Evolutionary conservation across 495 filamentous ascomycete genomes (phyloP).

Genomic region (Jackrogersella minutella): DNA sequence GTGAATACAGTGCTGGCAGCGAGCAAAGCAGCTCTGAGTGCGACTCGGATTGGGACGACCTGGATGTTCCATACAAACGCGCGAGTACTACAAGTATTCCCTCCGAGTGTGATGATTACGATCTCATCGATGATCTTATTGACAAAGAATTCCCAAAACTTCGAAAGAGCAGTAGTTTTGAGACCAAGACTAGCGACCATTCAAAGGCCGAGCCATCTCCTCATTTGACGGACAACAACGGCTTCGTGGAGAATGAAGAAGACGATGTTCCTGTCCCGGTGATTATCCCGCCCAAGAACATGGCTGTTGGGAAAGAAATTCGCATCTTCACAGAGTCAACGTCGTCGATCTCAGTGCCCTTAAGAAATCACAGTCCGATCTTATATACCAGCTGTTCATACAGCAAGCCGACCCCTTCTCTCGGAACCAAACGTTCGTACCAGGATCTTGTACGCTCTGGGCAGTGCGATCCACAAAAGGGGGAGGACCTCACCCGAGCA

Average conservation of each 20-base stretch:
- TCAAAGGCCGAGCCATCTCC: background rate
- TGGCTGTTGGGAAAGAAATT: slow-evolving; percentile 15
- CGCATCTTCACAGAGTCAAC: background rate
- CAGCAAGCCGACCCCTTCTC: background rate
- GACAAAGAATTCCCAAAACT: slow-evolving; percentile 28
- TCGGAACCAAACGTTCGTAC: slow-evolving; percentile 2
- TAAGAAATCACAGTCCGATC: background rate
- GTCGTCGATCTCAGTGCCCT: background rate
- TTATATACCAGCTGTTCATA: too few species aligned
- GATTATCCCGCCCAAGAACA: slow-evolving; percentile 38
- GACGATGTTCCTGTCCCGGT: slow-evolving; percentile 16
- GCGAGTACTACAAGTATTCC: background rate
- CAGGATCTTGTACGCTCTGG: background rate
- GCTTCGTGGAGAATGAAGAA: background rate
- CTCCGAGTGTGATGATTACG: slow-evolving; percentile 2
- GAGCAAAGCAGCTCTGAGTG: background rate
- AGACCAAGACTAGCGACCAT: too few species aligned
- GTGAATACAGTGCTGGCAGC: background rate
- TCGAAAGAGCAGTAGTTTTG: background rate
- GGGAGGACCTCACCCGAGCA: background rate
- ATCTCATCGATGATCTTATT: slow-evolving; percentile 30
- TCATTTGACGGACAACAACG: background rate
- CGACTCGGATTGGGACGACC: slow-evolving; percentile 35
- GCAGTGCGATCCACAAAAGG: background rate
- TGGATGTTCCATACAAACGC: slow-evolving; percentile 6